Conservation (phyloP, 2,329 filamentous ascomycete genomes). For the Diaporthe capsici region DNA sequence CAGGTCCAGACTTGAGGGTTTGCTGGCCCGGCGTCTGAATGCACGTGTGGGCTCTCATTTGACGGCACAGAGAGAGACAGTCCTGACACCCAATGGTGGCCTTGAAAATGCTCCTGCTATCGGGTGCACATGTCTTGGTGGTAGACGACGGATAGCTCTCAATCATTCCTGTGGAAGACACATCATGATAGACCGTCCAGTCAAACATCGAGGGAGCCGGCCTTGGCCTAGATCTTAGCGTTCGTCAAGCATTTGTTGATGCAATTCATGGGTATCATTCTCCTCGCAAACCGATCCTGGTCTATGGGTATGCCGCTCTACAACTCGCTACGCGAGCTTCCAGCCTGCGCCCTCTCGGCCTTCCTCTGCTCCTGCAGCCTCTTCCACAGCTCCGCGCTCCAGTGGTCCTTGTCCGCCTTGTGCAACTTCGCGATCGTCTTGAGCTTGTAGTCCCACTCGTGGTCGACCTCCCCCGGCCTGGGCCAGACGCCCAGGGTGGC, state of each 20-base stretch:
- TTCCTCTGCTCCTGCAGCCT: constrained; percentile 52
- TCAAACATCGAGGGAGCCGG: background rate
- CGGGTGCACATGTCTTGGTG: background rate
- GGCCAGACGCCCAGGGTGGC: constrained; percentile 72
- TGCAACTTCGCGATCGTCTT: constrained; percentile 55
- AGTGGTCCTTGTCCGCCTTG: constrained; percentile 56
- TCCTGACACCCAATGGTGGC: background rate
- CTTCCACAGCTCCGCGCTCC: constrained; percentile 60
- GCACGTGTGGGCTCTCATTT: background rate
- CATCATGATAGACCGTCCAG: background rate
- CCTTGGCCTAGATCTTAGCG: background rate
- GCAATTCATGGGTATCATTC: constrained; percentile 20
- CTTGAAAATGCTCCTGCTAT: background rate
- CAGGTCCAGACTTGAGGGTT: background rate
- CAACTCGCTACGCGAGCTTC: constrained; percentile 33
- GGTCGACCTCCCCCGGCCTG: constrained; percentile 52
- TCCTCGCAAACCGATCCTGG: background rate
- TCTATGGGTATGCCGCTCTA: constrained; percentile 3
- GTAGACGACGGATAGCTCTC: background rate
- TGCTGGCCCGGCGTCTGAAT: background rate
- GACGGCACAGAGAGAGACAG: background rate
- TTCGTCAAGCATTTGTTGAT: background rate
- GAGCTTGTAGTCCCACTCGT: constrained; percentile 72
- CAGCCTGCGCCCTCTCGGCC: constrained; percentile 10
- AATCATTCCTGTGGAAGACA: background rate